phyloP scores from a whole-genome alignment of 495 filamentous ascomycete species.

The Tuber borchii region DNA sequence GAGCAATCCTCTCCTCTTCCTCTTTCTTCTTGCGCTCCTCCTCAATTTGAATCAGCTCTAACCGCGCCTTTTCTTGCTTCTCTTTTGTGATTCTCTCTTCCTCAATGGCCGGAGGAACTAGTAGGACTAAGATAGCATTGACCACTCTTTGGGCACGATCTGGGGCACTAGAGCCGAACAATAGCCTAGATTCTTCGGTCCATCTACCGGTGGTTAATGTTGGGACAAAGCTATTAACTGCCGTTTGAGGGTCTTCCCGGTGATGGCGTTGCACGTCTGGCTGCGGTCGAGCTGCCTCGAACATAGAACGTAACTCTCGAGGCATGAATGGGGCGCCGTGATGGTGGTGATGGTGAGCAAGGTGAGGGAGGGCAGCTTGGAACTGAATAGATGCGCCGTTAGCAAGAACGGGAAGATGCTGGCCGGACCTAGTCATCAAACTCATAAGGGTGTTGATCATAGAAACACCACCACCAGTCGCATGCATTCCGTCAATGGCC shows the following conservation, averaged over 20 bases:
- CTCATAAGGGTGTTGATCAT: constrained; percentile 56
- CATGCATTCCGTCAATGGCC: constrained; percentile 49
- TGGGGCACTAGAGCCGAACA: constrained; percentile 62
- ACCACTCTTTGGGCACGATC: constrained; percentile 69
- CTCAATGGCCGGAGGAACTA: constrained; percentile 79
- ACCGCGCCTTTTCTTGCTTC: constrained; percentile 50
- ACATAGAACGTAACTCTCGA: constrained; percentile 54
- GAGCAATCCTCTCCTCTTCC: constrained; percentile 53
- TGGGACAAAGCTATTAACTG: constrained; percentile 53
- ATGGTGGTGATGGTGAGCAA: constrained; percentile 33
- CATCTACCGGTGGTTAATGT: constrained; percentile 67
- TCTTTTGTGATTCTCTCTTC: constrained; percentile 62
- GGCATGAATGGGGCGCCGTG: constrained; percentile 46
- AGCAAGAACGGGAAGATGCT: constrained; percentile 40
- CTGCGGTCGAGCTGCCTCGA: constrained; percentile 49
- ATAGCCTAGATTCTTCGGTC: constrained; percentile 82
- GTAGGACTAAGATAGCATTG: constrained; percentile 61
- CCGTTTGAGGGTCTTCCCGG: constrained; percentile 39
- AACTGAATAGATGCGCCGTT: constrained; percentile 53
- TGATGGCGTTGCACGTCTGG: constrained; percentile 42
- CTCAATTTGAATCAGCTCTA: constrained; percentile 44
- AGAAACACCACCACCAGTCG: constrained; percentile 46
- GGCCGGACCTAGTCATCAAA: constrained; percentile 48
- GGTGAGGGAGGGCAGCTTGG: constrained; percentile 48
- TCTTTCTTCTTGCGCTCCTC: constrained; percentile 61